Evolutionary conservation across 805 yeast species (phyloP).

Genomic region (Cyberlindnera sargentensis): DNA sequence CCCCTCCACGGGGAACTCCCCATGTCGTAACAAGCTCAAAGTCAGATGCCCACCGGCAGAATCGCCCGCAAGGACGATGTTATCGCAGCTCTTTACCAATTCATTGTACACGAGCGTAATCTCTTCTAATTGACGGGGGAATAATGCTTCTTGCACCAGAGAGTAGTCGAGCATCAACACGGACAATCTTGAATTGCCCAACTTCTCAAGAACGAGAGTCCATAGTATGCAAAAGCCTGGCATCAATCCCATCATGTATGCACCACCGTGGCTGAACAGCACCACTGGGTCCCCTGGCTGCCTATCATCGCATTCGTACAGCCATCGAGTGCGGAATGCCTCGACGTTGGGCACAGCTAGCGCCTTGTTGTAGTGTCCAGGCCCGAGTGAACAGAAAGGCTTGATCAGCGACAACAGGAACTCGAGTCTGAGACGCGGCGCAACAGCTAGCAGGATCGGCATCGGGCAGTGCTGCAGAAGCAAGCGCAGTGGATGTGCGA

Average conservation of each 20-base stretch:
- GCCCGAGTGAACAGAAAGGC: no score
- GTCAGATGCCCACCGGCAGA: slow-evolving; percentile 27
- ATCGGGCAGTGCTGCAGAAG: no score
- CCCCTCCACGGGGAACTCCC: slow-evolving; percentile 2
- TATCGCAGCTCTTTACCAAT: slow-evolving; percentile 10
- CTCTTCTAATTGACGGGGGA: slow-evolving; percentile 24
- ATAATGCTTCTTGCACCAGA: slow-evolving; percentile 16
- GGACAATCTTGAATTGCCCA: slow-evolving; percentile 12
- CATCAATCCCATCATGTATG: slow-evolving; percentile 8
- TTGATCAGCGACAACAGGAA: no score
- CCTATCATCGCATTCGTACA: slow-evolving; percentile 25
- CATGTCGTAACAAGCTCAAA: slow-evolving; percentile 14
- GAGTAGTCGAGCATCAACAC: slow-evolving; percentile 24
- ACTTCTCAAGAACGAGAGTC: slow-evolving; percentile 1
- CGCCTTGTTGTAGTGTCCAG: background rate
- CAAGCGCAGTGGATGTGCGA: no score
- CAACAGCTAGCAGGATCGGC: no score
- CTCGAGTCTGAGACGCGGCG: no score
- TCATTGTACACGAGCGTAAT: slow-evolving; percentile 14
- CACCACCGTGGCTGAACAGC: slow-evolving; percentile 16
- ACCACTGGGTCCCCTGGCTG: slow-evolving; percentile 12
- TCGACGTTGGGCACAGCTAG: slow-evolving; percentile 6
- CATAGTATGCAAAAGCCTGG: slow-evolving; percentile 6
- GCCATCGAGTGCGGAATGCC: slow-evolving; percentile 6
- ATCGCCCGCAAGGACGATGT: slow-evolving; percentile 24